These are phyloP conservation scores for Starmera quercuum DNA, from an alignment of 805 yeast genomes.

Conservation along the genomic window DNA sequence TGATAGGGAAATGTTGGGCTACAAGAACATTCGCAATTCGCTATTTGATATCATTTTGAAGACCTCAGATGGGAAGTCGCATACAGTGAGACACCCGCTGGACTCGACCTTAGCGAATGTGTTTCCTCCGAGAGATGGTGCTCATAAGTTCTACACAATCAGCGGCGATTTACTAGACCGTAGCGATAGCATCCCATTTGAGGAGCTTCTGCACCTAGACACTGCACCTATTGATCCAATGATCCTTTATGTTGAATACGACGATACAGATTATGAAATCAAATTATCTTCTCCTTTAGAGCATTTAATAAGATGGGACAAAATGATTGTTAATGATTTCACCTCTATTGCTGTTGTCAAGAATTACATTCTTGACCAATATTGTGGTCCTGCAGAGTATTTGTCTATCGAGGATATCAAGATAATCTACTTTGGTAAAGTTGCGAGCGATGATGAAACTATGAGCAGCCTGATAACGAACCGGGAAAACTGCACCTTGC, in stretches of 20 bases:
- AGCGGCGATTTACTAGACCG: conserved; percentile 10
- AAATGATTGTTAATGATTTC: conserved; percentile 9
- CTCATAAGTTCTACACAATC: conserved; percentile 8
- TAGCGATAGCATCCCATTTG: conserved; percentile 17
- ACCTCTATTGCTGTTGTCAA: conserved; percentile 15
- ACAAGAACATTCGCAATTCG: conserved; percentile 5
- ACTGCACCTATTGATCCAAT: conserved; percentile 23
- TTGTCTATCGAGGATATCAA: conserved; percentile 15
- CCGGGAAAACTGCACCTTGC: conserved; percentile 7
- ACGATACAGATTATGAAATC: conserved; percentile 15
- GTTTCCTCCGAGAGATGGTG: conserved; percentile 10
- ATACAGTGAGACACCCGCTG: conserved; percentile 9
- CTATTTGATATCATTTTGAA: conserved; percentile 11
- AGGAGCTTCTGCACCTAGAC: conserved; percentile 25
- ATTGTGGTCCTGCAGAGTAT: conserved; percentile 7
- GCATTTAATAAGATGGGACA: conserved; percentile 6
- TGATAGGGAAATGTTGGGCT: conserved; percentile 5
- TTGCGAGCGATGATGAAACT: conserved; percentile 11
- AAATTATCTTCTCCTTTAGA: conserved; percentile 18
- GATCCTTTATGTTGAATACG: conserved; percentile 18
- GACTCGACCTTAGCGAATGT: conserved; percentile 8
- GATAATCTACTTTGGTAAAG: conserved; percentile 19
- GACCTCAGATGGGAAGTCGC: conserved; percentile 12
- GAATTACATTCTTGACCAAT: conserved; percentile 18
- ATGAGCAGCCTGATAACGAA: conserved; percentile 11